Evolutionary conservation across 805 yeast species (phyloP), one percentile per base, ranked within the genome.

Genomic region (Wickerhamomyces alni): DNA sequence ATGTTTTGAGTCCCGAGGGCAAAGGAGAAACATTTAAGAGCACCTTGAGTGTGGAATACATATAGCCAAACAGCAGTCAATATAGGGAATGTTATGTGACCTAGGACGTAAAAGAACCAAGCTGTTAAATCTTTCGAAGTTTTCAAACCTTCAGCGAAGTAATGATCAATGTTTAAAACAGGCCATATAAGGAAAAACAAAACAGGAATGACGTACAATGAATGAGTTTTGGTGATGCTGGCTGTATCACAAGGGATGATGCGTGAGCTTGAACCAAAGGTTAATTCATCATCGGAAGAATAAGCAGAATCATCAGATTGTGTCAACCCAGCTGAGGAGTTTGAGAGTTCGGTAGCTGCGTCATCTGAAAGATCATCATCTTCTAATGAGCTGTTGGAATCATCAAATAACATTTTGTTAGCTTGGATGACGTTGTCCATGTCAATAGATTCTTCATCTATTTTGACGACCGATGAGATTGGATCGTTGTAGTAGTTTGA

Each of bases 11-110:
- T 37, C 2, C 88, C 87, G 32, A 81, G 47, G 0, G 76, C 68
- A n/a, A 70, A 50, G 1, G 76, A 62, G 47, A 77, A 82, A 47
- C 67, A 62, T 43, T 70, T 74, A 11, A 78, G 38, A 0, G 77
- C 74, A 0, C 83, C 85, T n/a, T 80, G 83, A 1, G 79, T 69
- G 38, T 80, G 84, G 66, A 79, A 80, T 10, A 79, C 70, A 52
- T 80, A 80, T 13, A 82, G 61, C 63, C 80, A 82, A 16, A 76
- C 67, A 1, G 80, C 75, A 0, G 82, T 76, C 44, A 79, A 56
- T 8, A 81, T 70, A 1, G 87, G 86, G 5, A 71, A 75, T 19
- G 74, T 65, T 30, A 80, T 66, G 56, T 82, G 87, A 29, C 75
- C 66, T 17, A 80, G 54, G 11, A 80, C 85, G 51, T 80, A 80